These are phyloP conservation scores for Claviceps purpurea DNA, from an alignment of 2,329 filamentous ascomycete genomes.

Conservation along the genomic window DNA sequence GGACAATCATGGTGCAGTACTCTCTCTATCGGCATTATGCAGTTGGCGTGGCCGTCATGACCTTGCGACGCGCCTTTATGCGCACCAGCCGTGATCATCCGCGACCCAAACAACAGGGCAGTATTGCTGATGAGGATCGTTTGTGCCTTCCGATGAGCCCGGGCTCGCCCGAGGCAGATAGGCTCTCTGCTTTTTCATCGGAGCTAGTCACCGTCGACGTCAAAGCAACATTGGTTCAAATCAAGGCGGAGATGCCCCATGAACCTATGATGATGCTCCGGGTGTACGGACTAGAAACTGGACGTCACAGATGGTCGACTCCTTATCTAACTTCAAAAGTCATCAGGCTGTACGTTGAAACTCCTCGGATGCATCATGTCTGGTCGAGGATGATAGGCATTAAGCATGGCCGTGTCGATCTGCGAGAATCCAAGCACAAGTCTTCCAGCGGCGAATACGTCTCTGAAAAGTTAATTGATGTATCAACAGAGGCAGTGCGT, in stretches of 20 bases:
- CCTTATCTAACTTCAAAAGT: constrained; percentile 70
- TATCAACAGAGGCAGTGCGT: constrained; percentile 74
- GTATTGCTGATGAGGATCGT: constrained; percentile 10
- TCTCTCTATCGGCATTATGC: constrained; percentile 91
- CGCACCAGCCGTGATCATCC: constrained; percentile 32
- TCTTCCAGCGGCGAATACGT: constrained; percentile 40
- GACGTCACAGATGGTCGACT: constrained; percentile 74
- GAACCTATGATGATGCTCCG: constrained; percentile 91
- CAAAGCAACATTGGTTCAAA: constrained; percentile 66
- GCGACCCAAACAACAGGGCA: constrained; percentile 19
- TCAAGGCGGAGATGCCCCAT: constrained; percentile 78
- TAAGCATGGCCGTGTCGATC: constrained; percentile 67
- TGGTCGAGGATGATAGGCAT: constrained; percentile 83
- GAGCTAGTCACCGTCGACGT: constrained; percentile 76
- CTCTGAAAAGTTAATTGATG: constrained; percentile 71
- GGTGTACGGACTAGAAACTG: constrained; percentile 67
- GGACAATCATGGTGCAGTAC: constrained; percentile 71
- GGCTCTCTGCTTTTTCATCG: constrained; percentile 19
- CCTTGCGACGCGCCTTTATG: constrained; percentile 58
- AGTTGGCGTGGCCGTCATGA: constrained; percentile 65
- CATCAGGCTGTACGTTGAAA: constrained; percentile 74
- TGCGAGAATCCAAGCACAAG: constrained; percentile 64
- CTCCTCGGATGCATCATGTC: constrained; percentile 65
- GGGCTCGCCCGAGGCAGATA: constrained; percentile 15
- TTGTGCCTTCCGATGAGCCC: constrained; percentile 23